A percentile compares a stretch with the other conserved stretches of the same genome.
Conservation (phyloP, 495 filamentous ascomycete species). For the Annulohypoxylon stygium region DNA sequence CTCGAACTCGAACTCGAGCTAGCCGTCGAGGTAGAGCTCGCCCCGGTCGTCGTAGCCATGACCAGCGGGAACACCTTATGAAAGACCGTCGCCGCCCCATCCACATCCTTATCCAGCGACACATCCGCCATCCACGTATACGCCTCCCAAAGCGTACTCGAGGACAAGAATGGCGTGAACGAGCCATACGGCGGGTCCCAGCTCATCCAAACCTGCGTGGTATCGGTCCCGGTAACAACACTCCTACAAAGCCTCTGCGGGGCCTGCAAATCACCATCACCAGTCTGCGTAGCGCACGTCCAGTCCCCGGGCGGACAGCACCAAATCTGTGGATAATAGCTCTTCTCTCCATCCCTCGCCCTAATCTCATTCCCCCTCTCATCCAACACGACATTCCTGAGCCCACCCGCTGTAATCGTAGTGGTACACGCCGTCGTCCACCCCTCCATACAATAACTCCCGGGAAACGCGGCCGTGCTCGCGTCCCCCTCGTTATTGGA, state of each 20-base stretch:
- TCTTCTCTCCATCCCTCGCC: background rate
- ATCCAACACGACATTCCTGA: background rate
- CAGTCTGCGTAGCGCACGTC: slow-evolving; percentile 38
- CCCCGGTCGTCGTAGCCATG: background rate
- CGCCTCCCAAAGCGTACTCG: slow-evolving; percentile 9
- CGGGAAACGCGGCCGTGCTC: slow-evolving; percentile 28
- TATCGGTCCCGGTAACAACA: background rate
- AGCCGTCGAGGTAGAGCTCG: background rate
- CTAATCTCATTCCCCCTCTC: background rate
- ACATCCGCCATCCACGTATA: slow-evolving; percentile 33
- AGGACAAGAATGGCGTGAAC: background rate
- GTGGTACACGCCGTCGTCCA: slow-evolving; percentile 41
- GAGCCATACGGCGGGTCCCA: slow-evolving; percentile 33
- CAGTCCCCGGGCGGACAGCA: slow-evolving; percentile 41
- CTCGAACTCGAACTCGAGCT: background rate
- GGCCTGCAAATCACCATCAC: slow-evolving; percentile 5
- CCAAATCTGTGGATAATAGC: slow-evolving; percentile 33
- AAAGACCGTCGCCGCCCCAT: slow-evolving; percentile 28
- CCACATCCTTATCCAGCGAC: slow-evolving; percentile 23
- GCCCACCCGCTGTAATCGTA: slow-evolving; percentile 20
- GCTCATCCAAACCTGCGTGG: slow-evolving; percentile 33
- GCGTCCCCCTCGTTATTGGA: slow-evolving; percentile 10
- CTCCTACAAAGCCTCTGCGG: slow-evolving; percentile 38
- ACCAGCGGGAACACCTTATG: slow-evolving; percentile 41
- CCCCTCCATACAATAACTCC: slow-evolving; percentile 30